Conservation (phyloP, 2,329 filamentous ascomycete genomes). For the Aspergillus luchuensis region DNA sequence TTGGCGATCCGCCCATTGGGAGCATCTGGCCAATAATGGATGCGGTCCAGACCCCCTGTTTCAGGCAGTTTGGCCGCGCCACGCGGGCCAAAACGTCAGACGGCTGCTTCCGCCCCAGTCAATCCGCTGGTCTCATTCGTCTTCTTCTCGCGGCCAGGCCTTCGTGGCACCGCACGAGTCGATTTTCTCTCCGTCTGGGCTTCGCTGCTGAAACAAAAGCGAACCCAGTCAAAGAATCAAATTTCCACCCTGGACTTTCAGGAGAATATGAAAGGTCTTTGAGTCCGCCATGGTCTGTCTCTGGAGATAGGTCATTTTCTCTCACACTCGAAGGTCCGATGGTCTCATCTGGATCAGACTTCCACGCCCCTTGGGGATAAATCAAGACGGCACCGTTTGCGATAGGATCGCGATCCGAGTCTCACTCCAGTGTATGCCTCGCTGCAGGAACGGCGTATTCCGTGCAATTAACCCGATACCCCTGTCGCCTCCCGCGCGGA, state of each 20-base stretch:
- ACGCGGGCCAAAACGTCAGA: conserved; percentile 12
- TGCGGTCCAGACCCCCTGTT: conserved; percentile 1
- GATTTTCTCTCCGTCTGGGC: background rate
- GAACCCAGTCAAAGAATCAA: background rate
- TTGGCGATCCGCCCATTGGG: background rate
- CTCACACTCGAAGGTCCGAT: background rate
- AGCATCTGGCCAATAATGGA: background rate
- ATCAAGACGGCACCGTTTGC: background rate
- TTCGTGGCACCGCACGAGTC: conserved; percentile 5
- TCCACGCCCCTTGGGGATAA: no score
- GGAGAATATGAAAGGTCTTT: background rate
- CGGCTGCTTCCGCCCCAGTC: conserved; percentile 8
- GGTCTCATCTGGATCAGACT: background rate
- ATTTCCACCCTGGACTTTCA: no score
- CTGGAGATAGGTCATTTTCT: background rate
- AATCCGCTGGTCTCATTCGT: background rate
- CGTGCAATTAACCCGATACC: background rate
- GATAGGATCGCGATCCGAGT: background rate
- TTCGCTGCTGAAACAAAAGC: background rate
- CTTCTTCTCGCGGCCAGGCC: background rate
- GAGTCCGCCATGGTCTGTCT: background rate
- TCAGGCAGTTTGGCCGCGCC: background rate
- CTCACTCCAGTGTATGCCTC: background rate
- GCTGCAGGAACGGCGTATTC: background rate
- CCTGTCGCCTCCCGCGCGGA: background rate